phyloP scores from a whole-genome alignment of 2,329 filamentous ascomycete species.

The Escovopsis sp. region DNA sequence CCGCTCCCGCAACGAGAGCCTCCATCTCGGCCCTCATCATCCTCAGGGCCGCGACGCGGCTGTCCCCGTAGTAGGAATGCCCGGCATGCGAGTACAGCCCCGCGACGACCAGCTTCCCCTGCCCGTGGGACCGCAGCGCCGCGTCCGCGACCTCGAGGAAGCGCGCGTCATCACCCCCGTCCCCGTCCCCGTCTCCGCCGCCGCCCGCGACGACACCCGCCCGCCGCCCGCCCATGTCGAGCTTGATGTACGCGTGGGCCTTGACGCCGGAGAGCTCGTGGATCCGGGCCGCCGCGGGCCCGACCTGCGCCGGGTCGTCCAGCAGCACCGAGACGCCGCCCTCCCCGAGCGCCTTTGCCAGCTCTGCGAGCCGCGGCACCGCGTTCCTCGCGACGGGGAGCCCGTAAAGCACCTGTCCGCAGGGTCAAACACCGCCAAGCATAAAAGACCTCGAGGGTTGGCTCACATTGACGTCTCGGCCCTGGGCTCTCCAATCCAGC shows the following conservation, averaged over 20 bases:
- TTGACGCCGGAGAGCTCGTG: constrained; percentile 27
- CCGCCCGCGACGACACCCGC: constrained; percentile 40
- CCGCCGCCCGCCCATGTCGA: constrained; percentile 59
- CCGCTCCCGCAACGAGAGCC: constrained; percentile 14
- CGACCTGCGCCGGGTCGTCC: constrained; percentile 52
- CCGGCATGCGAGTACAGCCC: constrained; percentile 65
- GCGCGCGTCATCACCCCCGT: too few relatives aligned
- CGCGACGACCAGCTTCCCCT: constrained; percentile 28
- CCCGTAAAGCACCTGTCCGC: constrained; percentile 48
- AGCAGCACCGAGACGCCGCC: constrained; percentile 49
- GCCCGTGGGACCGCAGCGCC: constrained; percentile 12
- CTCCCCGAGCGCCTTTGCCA: constrained; percentile 42
- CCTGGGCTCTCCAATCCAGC: constrained; percentile 37
- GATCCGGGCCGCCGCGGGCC: constrained; percentile 27
- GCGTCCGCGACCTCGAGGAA: constrained; percentile 33
- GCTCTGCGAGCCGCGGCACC: constrained; percentile 40
- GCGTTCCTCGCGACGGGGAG: constrained; percentile 51
- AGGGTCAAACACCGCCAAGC: not conserved
- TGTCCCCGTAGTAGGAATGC: constrained; percentile 45
- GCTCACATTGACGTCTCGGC: constrained; percentile 44
- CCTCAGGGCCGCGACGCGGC: constrained; percentile 16
- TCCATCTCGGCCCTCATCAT: constrained; percentile 18
- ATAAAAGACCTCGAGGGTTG: too few relatives aligned
- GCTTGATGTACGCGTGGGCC: constrained; percentile 52
- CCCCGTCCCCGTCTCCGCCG: too few relatives aligned